Evolutionary conservation across 208 protist genomes (phyloP), one percentile per base, ranked within the genome.

Genomic region (Trichomonas tenax): DNA sequence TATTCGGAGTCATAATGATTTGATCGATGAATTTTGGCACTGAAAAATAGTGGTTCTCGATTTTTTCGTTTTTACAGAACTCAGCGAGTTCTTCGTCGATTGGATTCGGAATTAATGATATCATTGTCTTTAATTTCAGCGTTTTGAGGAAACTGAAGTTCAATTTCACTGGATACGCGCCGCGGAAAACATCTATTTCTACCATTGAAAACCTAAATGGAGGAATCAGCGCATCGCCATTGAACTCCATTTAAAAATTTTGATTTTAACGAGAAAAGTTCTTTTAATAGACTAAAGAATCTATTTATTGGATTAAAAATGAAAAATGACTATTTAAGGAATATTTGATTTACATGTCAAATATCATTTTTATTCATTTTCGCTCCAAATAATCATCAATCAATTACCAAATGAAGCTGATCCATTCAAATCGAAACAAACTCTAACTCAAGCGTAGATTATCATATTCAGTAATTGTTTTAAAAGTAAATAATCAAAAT

Each of bases 81-180:
- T 63, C 41, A 44, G 63, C 34, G 21, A 96, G 51, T 11, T 96
- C 93, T 44, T 44, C 38, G 17, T 63, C 51, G n/a, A 96, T 46
- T 31, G 49, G 14, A 63, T 82, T 81, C 46, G 93, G 93, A 81
- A 96, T 82, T 23, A 96, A 34, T 31, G 93, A 96, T 82, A 96
- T 82, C 26, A 96, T 96, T 21, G 49, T 96, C n/a, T 96, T 96
- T 15, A 96, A 45, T 81, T 96, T 49, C 41, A 96, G 63, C 9
- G 49, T 96, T 38, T 82, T 96, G 14, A 96, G 36, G 38, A 96
- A 96, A n/a, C 9, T 38, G 38, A 96, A 96, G 40, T 96, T 96
- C n/a, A 96, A 36, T 3, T 36, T 34, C 10, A 81, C 51, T 82
- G 93, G 93, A 36, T 96, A 96, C 23, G 93, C 45, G 0, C 93